Conservation (phyloP, 164 flowering plant species). For the Umbellularia californica region DNA sequence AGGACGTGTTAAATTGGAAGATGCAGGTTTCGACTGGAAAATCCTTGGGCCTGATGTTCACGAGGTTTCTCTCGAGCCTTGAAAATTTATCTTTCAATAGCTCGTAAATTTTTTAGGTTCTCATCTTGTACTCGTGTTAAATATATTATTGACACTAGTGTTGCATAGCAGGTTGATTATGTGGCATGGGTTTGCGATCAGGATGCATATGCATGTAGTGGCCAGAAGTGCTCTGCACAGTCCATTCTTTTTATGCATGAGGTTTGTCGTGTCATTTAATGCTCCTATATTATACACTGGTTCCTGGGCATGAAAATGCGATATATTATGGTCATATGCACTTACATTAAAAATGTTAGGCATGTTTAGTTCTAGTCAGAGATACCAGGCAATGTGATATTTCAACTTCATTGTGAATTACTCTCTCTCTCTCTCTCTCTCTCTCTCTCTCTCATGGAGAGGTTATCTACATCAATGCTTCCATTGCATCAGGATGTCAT, state of each 20-base stretch:
- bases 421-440: no score
- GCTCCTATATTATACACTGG: background rate
- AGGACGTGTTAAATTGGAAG: conserved; percentile 91
- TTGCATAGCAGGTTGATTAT: conserved; percentile 71
- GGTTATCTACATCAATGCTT: no score
- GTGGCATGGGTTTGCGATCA: conserved; percentile 99
- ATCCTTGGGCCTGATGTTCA: conserved; percentile 96
- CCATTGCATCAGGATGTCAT: no score
- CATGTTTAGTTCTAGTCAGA: no score
- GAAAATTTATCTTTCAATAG: background rate
- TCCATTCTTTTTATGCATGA: conserved; percentile 95
- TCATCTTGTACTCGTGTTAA: conserved; percentile 6
- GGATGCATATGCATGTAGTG: conserved; percentile 99
- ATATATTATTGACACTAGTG: background rate
- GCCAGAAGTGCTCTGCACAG: conserved; percentile 98
- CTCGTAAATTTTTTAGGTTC: conserved; percentile 4
- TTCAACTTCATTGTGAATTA: no score
- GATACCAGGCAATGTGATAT: no score
- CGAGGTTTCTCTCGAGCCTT: conserved; percentile 41
- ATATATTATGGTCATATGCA: no score
- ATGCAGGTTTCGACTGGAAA: conserved; percentile 99
- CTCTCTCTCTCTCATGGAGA: no score
- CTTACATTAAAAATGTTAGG: no score
- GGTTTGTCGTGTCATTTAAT: conserved; percentile 35
- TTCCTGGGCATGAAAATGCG: no score